phyloP scores from a whole-genome alignment of 257 asterid species.

The Forsythia suspensa region DNA sequence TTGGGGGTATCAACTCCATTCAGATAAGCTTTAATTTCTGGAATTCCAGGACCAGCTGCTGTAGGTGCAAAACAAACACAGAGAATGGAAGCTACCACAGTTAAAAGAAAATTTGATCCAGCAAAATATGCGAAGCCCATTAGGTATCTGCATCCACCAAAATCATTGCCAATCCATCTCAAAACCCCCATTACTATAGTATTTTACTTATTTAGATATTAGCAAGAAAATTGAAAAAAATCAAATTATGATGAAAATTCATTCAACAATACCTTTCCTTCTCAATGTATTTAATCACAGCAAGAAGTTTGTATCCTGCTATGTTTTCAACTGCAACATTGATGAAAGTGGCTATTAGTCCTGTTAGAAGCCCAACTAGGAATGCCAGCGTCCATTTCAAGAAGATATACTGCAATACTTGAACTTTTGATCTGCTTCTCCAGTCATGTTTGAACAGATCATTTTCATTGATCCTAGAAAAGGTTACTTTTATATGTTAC shows the following conservation, averaged over 20 bases:
- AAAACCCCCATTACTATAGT: conserved; percentile 13
- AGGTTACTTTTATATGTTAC: background rate
- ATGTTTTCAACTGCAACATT: conserved; percentile 86
- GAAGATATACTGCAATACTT: conserved; percentile 70
- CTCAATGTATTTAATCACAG: conserved; percentile 54
- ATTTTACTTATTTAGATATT: background rate
- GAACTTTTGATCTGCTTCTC: conserved; percentile 79
- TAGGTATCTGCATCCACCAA: conserved; percentile 60
- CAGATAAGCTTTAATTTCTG: conserved; percentile 90
- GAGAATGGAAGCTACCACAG: conserved; percentile 66
- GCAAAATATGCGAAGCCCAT: conserved; percentile 59
- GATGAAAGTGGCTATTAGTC: conserved; percentile 72
- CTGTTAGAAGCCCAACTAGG: conserved; percentile 85
- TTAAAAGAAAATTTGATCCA: conserved; percentile 55
- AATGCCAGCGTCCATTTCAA: conserved; percentile 80
- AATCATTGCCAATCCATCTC: conserved; percentile 9
- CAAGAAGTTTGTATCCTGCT: conserved; percentile 78
- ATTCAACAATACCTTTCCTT: conserved; percentile 48
- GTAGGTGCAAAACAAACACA: conserved; percentile 85
- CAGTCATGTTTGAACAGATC: conserved; percentile 96
- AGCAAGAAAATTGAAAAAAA: background rate
- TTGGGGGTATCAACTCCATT: conserved; percentile 92
- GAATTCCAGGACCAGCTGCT: conserved; percentile 96
- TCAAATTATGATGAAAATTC: background rate
- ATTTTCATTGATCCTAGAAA: conserved; percentile 75